Conservation (phyloP, 345 rosid species). For the Streptanthus diversifolius region DNA sequence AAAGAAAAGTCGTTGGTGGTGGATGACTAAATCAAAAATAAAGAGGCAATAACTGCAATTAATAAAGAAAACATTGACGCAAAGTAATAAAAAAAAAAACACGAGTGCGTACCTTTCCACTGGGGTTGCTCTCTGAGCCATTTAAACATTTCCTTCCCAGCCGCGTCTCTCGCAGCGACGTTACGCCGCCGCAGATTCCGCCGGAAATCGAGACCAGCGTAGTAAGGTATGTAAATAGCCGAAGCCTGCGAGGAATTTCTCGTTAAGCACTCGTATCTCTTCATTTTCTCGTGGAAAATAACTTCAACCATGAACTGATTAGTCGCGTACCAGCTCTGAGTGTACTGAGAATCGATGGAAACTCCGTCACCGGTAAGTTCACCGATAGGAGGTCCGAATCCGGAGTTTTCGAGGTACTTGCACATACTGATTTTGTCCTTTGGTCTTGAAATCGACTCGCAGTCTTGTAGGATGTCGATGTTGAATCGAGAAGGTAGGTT, state of each 20-base stretch:
- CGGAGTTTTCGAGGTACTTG: constrained; percentile 35
- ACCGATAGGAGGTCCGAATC: constrained; percentile 45
- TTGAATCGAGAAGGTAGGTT: constrained; percentile 50
- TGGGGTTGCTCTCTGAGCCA: constrained; percentile 43
- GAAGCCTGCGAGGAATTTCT: constrained; percentile 51
- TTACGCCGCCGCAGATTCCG: constrained; percentile 46
- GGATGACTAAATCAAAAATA: background rate
- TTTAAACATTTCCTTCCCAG: constrained; percentile 25
- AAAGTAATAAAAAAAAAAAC: background rate
- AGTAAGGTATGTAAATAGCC: constrained; percentile 47
- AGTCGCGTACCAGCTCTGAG: constrained; percentile 35
- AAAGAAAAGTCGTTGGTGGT: constrained; percentile 11
- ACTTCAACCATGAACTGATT: constrained; percentile 56
- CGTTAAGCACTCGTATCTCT: constrained; percentile 52
- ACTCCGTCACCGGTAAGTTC: background rate
- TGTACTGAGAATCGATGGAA: background rate
- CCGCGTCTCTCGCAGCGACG: constrained; percentile 40
- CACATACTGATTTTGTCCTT: constrained; percentile 46
- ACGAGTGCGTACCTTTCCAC: constrained; percentile 39
- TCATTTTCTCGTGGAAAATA: constrained; percentile 52
- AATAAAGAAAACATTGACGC: background rate
- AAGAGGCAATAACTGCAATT: background rate
- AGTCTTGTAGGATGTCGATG: constrained; percentile 37
- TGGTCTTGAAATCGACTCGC: constrained; percentile 40
- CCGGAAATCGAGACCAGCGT: constrained; percentile 51